phyloP scores from a whole-genome alignment of 805 yeast genomes.

The Pachysolen tannophilus region DNA sequence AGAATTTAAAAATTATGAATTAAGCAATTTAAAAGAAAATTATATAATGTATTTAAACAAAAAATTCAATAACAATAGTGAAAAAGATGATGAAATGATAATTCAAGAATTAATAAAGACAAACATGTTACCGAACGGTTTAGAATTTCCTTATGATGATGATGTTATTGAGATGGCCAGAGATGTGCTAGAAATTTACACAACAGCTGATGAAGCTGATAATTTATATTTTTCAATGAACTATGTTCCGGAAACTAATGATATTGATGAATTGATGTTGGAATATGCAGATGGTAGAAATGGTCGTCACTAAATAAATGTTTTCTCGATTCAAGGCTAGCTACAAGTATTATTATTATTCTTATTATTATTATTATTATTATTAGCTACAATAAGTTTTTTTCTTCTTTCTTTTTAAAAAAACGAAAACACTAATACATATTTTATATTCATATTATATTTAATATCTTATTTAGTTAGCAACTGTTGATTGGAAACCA shows the following conservation, averaged over 20 bases:
- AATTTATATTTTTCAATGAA: slow-evolving; percentile 63
- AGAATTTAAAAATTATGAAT: slow-evolving; percentile 21
- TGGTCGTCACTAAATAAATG: background rate
- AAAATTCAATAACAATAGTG: too few species aligned
- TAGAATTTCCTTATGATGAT: slow-evolving; percentile 54
- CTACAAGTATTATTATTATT: background rate
- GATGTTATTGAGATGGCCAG: slow-evolving; percentile 63
- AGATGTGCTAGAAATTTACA: slow-evolving; percentile 57
- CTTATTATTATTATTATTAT: background rate
- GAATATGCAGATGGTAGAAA: slow-evolving; percentile 3
- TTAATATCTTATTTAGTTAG: slow-evolving; percentile 1
- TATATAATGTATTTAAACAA: too few species aligned
- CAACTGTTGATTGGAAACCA: slow-evolving; percentile 88
- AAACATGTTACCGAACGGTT: slow-evolving; percentile 31
- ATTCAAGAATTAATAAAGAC: too few species aligned
- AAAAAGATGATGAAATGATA: too few species aligned
- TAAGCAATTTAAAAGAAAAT: slow-evolving; percentile 30
- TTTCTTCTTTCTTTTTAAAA: too few species aligned
- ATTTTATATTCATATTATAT: background rate
- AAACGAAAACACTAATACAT: background rate
- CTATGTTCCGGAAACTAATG: slow-evolving; percentile 20
- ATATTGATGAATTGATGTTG: slow-evolving; percentile 12
- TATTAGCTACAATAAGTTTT: background rate
- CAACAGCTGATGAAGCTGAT: slow-evolving; percentile 76
- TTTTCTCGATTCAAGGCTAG: background rate